Conservation (phyloP, 1,284 basidiomycete genomes). For the Vanrija sp. region DNA sequence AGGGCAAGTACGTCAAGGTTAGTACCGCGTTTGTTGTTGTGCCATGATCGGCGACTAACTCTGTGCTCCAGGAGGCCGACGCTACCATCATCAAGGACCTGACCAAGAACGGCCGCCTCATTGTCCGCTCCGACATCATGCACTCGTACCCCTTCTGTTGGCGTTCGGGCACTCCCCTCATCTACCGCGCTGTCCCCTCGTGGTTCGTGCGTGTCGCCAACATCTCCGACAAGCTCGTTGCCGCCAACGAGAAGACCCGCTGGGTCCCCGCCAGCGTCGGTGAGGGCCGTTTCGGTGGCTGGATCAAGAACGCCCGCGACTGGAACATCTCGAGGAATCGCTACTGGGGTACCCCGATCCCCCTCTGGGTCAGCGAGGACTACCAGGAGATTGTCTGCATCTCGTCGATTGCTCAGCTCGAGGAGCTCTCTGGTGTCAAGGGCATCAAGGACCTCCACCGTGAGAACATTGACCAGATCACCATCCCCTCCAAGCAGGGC, state of each 20-base stretch:
- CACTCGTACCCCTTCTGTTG: constrained; percentile 98
- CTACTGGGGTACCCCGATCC: constrained; percentile 98
- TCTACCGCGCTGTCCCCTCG: constrained; percentile 92
- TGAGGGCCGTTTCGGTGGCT: constrained; percentile 92
- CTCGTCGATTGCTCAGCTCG: constrained; percentile 83
- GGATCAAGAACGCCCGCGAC: constrained; percentile 95
- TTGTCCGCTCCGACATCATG: constrained; percentile 79
- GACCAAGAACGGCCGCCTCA: constrained; percentile 80
- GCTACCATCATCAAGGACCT: constrained; percentile 89
- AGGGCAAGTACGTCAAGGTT: constrained; percentile 82
- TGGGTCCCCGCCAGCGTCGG: constrained; percentile 94
- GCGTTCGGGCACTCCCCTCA: constrained; percentile 91
- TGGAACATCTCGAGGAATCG: constrained; percentile 99
- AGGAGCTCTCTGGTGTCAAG: constrained; percentile 76
- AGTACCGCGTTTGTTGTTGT: constrained; percentile 54
- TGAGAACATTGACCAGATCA: constrained; percentile 92
- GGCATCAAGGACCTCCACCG: constrained; percentile 91
- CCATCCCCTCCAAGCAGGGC: constrained; percentile 87
- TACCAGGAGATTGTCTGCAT: constrained; percentile 87
- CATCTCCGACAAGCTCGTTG: constrained; percentile 77
- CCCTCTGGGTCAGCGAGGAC: constrained; percentile 93
- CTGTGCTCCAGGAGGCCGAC: constrained; percentile 63
- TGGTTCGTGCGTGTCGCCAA: constrained; percentile 94
- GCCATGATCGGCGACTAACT: too few relatives aligned
- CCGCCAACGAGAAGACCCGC: constrained; percentile 84